Percentiles rank a stretch among this genome's conserved stretches.
Conservation (phyloP, 2,329 filamentous ascomycete species). For the Chaetomiaceae sp. region DNA sequence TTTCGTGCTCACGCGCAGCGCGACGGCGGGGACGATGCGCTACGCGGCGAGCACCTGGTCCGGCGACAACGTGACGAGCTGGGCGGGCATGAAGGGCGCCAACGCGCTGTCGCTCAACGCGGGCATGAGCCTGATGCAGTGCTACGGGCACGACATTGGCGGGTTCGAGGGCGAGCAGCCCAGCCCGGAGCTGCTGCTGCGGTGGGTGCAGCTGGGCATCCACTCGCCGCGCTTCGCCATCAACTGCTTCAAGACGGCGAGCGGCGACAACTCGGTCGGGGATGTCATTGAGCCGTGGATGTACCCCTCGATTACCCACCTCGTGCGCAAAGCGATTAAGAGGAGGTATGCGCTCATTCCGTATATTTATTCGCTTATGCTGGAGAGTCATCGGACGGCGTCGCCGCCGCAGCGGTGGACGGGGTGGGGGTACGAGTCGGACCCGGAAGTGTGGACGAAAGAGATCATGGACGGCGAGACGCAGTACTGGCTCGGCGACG, state of each 20-base stretch:
- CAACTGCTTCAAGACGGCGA: conserved; percentile 9
- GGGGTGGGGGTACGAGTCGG: conserved; percentile 6
- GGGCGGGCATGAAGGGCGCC: conserved; percentile 4
- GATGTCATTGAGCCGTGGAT: conserved; percentile 11
- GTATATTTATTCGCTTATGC: conserved; percentile 6
- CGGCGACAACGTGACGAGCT: conserved; percentile 11
- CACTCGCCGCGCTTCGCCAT: conserved; percentile 10
- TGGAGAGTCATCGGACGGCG: conserved; percentile 4
- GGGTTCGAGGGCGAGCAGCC: conserved; percentile 9
- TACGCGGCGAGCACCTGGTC: conserved; percentile 4
- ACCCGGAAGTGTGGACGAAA: conserved; percentile 5
- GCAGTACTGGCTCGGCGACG: conserved; percentile 10
- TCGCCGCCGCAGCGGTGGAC: conserved; percentile 6
- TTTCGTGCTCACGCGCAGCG: conserved; percentile 8
- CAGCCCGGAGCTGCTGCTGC: conserved; percentile 1
- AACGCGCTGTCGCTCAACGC: conserved; percentile 9
- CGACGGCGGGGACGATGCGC: conserved; percentile 3
- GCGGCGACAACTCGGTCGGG: conserved; percentile 7
- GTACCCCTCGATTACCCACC: conserved; percentile 6
- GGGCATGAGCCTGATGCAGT: conserved; percentile 1
- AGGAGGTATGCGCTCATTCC: conserved; percentile 7
- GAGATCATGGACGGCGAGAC: conserved; percentile 5
- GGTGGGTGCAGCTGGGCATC: conserved; percentile 10
- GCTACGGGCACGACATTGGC: conserved; percentile 10
- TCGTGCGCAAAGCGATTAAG: conserved; percentile 8